Evolutionary conservation across 225 moss, liverwort and hornwort species (phyloP).

Genomic region (Pseudisothecium myosuroides): DNA sequence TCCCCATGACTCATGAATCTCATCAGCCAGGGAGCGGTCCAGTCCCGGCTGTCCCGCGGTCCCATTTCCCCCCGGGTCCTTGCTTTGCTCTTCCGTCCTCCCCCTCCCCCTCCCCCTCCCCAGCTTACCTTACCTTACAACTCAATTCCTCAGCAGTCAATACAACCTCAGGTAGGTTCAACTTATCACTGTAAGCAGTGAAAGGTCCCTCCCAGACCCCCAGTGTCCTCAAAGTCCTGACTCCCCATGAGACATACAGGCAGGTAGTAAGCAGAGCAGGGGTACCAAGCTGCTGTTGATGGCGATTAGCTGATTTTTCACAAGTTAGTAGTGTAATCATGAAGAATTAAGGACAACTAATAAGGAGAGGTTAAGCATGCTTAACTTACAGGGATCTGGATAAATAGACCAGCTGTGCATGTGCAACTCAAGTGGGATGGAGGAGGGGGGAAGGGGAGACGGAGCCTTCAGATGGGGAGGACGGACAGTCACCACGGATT

Average conservation of each 20-base stretch:
- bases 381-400: not conserved
- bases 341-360: not conserved
- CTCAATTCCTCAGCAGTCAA: no score
- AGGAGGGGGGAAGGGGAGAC: not conserved
- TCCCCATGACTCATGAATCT: no score
- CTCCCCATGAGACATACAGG: not conserved
- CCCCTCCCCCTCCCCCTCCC: no score
- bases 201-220: not conserved
- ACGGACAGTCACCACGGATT: not conserved
- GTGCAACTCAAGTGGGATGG: not conserved
- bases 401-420: not conserved
- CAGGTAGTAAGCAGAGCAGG: no score
- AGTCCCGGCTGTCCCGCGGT: not conserved
- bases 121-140: no score
- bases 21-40: no score
- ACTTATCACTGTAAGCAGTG: not conserved
- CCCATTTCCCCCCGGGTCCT: not conserved
- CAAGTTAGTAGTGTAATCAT: not conserved
- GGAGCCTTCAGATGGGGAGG: no score
- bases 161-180: not conserved
- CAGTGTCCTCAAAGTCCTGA: not conserved
- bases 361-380: not conserved
- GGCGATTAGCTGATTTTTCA: not conserved
- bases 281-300: not conserved
- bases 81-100: not conserved